phyloP scores from a whole-genome alignment of 768 basidiomycete genomes.

The Peribolospora baueri region DNA sequence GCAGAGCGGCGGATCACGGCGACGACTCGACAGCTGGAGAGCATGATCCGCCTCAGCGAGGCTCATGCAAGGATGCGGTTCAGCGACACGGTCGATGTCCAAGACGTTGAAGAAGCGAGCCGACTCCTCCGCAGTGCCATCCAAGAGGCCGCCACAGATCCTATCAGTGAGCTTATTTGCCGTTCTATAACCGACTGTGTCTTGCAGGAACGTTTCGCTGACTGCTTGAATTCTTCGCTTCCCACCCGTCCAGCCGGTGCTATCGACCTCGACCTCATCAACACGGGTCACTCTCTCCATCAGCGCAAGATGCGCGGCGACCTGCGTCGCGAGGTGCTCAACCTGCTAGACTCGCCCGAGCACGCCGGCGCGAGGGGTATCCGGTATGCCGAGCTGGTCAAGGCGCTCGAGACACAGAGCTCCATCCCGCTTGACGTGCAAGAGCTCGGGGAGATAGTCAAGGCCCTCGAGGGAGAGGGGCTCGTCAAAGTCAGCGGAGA shows the following conservation, averaged over 20 bases:
- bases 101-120: conserved; percentile 73
- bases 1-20: conserved; percentile 90
- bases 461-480: conserved; percentile 61
- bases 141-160: conserved; percentile 82
- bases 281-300: conserved; percentile 71
- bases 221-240: not conserved
- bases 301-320: conserved; percentile 71
- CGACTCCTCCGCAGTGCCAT: conserved; percentile 94
- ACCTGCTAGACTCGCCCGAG: not conserved
- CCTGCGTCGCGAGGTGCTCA: conserved; percentile 48
- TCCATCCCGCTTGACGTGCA: conserved; percentile 48
- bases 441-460: conserved; percentile 67
- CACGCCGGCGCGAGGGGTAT: conserved; percentile 32
- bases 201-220: not conserved
- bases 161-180: conserved; percentile 58
- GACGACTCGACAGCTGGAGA: conserved; percentile 88
- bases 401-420: conserved; percentile 56
- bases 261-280: conserved; percentile 85
- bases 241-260: conserved; percentile 3
- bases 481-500: conserved; percentile 65
- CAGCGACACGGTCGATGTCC: conserved; percentile 55
- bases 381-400: conserved; percentile 62
- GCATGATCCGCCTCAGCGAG: conserved; percentile 73
- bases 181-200: not conserved
- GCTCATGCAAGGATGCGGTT: conserved; percentile 93